Base-by-base conservation (phyloP, 2,329 filamentous ascomycete species). In the Talaromyces sp. region DNA sequence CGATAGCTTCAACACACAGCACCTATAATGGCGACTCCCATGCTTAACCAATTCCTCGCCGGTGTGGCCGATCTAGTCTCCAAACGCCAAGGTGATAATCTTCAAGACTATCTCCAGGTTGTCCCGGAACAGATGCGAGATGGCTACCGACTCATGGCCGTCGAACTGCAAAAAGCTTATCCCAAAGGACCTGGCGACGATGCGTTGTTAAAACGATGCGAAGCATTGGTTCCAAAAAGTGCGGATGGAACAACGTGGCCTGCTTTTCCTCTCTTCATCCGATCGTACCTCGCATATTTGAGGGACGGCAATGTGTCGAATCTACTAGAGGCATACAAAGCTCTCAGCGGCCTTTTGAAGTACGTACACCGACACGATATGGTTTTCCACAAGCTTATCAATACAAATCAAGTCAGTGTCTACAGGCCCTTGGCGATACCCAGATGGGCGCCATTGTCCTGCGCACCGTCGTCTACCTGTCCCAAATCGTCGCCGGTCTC, bases 371-470 rank as follows among this genome's bases (percentile, higher is more conserved):
- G 21, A 16, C 12, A 18, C 5, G 14, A 31, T 18, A 25, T 28
- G 23, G 2, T 37, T 33, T 42, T 28, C 28, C 7, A 16, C 39
- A 57, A 42, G n/a, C 6, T 46, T 35, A 61, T 12, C 40, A n/a
- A 46, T n/a, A 21, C 18, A 6, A 18, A 33, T 21, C 21, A 55
- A 93, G 91, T 71, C 89, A 92, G 69, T 95, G 90, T 68, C 89
- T 92, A 28, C 90, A 90, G 21, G 92, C 93, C 0, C 85, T 97
- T 55, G 86, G 87, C 6, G 89, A 96, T 70, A 86, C 89, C 1
- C 88, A 87, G 12, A 88, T 92, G 72, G 93, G 93, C 35, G 84
- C 88, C 33, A 84, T 96, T 69, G 86, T 97, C 69, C 85, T 97
- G 44, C 88, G 91, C 46, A 92, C 91, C 2, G 90, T 92, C 72